Conservation (phyloP, 768 basidiomycete species). For the Termitomyces sp. region DNA sequence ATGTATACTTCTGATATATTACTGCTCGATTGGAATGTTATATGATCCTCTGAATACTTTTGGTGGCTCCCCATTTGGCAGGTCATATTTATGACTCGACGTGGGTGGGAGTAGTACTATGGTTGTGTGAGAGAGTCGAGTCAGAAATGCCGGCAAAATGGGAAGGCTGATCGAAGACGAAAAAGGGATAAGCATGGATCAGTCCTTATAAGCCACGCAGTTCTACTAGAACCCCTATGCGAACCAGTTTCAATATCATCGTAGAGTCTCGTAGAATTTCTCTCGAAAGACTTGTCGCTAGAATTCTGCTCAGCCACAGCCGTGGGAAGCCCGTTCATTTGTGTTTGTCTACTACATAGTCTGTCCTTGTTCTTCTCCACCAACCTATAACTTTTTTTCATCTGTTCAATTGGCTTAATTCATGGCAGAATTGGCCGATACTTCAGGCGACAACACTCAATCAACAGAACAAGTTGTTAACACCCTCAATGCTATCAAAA, state of each 20-base stretch:
- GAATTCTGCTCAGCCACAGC: not conserved
- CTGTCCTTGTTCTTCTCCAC: not conserved
- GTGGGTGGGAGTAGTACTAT: conserved; percentile 2
- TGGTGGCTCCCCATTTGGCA: not conserved
- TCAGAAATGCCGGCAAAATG: conserved; percentile 12
- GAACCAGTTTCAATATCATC: not conserved
- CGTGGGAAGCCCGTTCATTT: not conserved
- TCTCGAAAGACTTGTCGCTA: not conserved
- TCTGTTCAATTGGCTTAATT: conserved; percentile 1
- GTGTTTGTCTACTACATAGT: not conserved
- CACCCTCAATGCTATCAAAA: conserved; percentile 22
- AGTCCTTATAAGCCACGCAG: not conserved
- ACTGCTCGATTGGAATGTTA: not conserved
- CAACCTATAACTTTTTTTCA: conserved; percentile 6
- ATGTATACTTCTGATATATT: not conserved
- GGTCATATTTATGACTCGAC: not conserved
- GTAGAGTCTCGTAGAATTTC: not conserved
- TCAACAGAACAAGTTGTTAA: conserved; percentile 33
- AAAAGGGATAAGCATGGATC: conserved; percentile 5
- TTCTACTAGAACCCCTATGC: not conserved
- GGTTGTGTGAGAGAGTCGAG: conserved; percentile 8
- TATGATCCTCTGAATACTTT: not conserved
- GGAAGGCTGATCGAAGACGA: conserved; percentile 10
- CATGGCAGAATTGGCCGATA: conserved; percentile 11
- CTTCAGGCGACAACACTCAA: conserved; percentile 27